Conservation (phyloP, 1,284 basidiomycete genomes). For the Anthracocystis panici-leucophaei region DNA sequence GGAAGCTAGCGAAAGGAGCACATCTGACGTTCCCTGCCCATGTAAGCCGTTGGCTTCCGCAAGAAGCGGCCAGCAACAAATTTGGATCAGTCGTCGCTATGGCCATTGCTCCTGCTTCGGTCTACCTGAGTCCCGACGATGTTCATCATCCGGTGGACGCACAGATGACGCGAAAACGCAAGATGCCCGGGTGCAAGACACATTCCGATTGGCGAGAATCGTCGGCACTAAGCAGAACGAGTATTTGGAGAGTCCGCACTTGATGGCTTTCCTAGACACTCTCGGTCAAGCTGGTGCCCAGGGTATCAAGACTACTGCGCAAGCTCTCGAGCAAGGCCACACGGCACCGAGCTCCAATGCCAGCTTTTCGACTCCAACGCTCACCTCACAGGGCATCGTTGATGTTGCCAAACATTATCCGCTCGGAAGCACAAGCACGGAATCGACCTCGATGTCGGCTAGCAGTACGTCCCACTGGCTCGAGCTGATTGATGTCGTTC, state of each 20-base stretch:
- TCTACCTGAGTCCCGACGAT: not conserved
- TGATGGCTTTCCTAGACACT: not conserved
- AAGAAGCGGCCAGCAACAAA: not conserved
- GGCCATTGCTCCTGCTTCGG: not conserved
- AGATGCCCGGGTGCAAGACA: not conserved
- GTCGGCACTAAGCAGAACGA: not conserved
- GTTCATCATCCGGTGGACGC: not conserved
- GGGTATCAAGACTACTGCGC: not conserved
- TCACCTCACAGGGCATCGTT: not conserved
- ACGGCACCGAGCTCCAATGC: not conserved
- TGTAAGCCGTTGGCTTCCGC: not conserved
- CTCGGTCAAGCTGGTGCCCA: not conserved
- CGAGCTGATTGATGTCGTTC: not conserved
- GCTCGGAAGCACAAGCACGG: not conserved
- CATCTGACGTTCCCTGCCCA: not conserved
- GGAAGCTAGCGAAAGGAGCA: not conserved
- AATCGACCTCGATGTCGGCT: not conserved
- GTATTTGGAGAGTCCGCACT: not conserved
- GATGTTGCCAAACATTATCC: constrained; percentile 1
- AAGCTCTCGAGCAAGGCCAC: not conserved
- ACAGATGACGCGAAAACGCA: not conserved
- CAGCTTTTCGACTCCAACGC: constrained; percentile 1
- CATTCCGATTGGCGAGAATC: not conserved
- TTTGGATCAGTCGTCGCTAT: not conserved
- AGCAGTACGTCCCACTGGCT: not conserved